Evolutionary conservation across 179 eudicot species (phyloP).

Genomic region (Spergularia azorica): DNA sequence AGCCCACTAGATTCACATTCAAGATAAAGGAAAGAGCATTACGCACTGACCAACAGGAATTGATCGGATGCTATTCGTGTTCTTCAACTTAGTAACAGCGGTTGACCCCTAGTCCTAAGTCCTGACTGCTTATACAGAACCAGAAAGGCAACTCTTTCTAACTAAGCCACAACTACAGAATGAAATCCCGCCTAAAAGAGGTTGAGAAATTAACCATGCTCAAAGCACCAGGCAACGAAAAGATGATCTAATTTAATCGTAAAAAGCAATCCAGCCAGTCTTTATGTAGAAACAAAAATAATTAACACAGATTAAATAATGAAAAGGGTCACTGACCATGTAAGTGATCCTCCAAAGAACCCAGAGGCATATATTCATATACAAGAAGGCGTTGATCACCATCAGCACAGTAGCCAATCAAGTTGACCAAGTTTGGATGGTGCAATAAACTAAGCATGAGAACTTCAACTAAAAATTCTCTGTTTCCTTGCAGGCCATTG

Average conservation of each 20-base stretch:
- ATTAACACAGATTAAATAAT: conserved; percentile 2
- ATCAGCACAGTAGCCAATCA: conserved; percentile 91
- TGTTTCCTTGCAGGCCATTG: conserved; percentile 89
- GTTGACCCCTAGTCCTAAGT: background rate
- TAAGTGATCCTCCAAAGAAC: conserved; percentile 92
- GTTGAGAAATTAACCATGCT: too few species aligned
- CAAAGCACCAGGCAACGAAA: too few species aligned
- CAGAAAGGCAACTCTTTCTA: background rate
- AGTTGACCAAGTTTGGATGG: conserved; percentile 82
- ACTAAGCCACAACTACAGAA: too few species aligned
- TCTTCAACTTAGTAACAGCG: background rate
- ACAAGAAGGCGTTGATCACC: conserved; percentile 96
- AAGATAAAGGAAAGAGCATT: too few species aligned
- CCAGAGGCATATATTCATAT: conserved; percentile 92
- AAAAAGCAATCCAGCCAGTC: too few species aligned
- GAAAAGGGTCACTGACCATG: conserved; percentile 59
- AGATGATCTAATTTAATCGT: too few species aligned
- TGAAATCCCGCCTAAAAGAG: too few species aligned
- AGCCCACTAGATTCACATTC: too few species aligned
- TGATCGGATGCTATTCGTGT: background rate
- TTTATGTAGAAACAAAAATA: background rate
- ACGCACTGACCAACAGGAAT: background rate
- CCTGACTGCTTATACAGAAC: too few species aligned
- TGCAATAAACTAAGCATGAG: conserved; percentile 90
- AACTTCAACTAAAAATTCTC: conserved; percentile 94